Percentiles rank a stretch among this genome's conserved stretches.
Evolutionary conservation across 1,139 yeast genomes (phyloP).

Genomic region (Debaryomycetaceae sp.): DNA sequence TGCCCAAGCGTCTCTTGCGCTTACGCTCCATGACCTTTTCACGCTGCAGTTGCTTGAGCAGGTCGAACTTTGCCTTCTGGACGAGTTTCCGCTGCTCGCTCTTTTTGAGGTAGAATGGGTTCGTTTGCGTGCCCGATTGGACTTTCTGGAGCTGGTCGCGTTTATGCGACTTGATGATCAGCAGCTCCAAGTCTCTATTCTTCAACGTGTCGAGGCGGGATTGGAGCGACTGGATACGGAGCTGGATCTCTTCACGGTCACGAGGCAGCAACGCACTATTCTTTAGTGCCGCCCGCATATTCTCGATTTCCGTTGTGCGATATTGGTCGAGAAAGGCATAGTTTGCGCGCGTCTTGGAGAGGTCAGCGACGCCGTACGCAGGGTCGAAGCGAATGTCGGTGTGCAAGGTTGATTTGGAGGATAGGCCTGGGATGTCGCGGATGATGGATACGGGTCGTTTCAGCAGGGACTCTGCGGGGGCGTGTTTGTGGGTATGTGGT

Average conservation of each 20-base stretch:
- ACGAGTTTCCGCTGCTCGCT: conserved; percentile 76
- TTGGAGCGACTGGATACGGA: conserved; percentile 47
- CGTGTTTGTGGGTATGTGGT: conserved; percentile 45
- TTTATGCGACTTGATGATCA: conserved; percentile 47
- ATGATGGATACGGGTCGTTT: conserved; percentile 62
- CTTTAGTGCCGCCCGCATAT: conserved; percentile 46
- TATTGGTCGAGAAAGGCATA: conserved; percentile 83
- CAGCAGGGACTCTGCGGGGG: conserved; percentile 66
- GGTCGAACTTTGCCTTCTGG: conserved; percentile 79
- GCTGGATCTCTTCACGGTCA: conserved; percentile 46
- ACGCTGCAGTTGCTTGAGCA: conserved; percentile 73
- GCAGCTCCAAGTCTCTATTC: conserved; percentile 63
- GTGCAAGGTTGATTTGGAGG: conserved; percentile 28
- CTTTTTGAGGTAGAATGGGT: conserved; percentile 58
- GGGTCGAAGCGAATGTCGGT: conserved; percentile 85
- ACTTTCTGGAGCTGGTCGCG: conserved; percentile 33
- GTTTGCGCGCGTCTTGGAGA: conserved; percentile 53
- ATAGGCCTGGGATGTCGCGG: conserved; percentile 61
- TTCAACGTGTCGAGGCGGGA: conserved; percentile 70
- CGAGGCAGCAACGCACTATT: conserved; percentile 41
- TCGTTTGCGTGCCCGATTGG: conserved; percentile 38
- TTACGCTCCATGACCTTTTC: conserved; percentile 86
- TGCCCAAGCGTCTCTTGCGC: conserved; percentile 87
- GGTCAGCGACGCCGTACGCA: conserved; percentile 77
- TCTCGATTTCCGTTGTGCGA: conserved; percentile 57